Evolutionary conservation across 2,329 filamentous ascomycete species (phyloP).

Genomic region (Aspergillus cejpii): DNA sequence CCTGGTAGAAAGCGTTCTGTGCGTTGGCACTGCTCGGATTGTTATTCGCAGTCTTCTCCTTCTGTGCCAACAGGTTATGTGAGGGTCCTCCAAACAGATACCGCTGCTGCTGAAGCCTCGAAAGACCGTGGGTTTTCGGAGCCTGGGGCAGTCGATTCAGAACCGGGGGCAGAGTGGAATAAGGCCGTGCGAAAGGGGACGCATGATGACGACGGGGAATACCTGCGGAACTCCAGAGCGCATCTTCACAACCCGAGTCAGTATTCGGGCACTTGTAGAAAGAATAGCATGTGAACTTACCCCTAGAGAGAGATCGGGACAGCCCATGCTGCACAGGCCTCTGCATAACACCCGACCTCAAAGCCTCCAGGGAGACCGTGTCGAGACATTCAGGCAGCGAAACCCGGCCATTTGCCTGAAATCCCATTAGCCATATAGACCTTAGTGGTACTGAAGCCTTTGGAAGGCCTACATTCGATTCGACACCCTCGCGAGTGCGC

Average conservation of each 20-base stretch:
- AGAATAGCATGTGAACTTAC: conserved; percentile 12
- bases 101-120: conserved; percentile 32
- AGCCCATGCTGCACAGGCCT: conserved; percentile 16
- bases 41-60: conserved; percentile 88
- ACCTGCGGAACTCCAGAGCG: conserved; percentile 16
- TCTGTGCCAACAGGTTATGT: conserved; percentile 64
- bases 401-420: conserved; percentile 11
- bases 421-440: conserved; percentile 2
- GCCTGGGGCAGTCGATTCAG: conserved; percentile 21
- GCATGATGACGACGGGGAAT: conserved; percentile 12
- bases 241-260: conserved; percentile 6
- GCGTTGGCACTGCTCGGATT: conserved; percentile 80
- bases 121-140: conserved; percentile 20
- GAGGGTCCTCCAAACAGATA: conserved; percentile 38
- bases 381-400: conserved; percentile 25
- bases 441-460: conserved; percentile 1
- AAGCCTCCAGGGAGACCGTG: conserved; percentile 20
- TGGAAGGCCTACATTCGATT: conserved; percentile 18
- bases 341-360: conserved; percentile 18
- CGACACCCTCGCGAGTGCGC: conserved; percentile 14
- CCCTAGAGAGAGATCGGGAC: conserved; percentile 15
- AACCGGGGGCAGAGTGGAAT: conserved; percentile 30
- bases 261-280: background rate
- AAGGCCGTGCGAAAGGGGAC: conserved; percentile 22
- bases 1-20: conserved; percentile 90